A percentile compares a stretch with the other conserved stretches of the same genome.
Conservation (phyloP, 2,329 filamentous ascomycete species). For the Zarea fungicola region DNA sequence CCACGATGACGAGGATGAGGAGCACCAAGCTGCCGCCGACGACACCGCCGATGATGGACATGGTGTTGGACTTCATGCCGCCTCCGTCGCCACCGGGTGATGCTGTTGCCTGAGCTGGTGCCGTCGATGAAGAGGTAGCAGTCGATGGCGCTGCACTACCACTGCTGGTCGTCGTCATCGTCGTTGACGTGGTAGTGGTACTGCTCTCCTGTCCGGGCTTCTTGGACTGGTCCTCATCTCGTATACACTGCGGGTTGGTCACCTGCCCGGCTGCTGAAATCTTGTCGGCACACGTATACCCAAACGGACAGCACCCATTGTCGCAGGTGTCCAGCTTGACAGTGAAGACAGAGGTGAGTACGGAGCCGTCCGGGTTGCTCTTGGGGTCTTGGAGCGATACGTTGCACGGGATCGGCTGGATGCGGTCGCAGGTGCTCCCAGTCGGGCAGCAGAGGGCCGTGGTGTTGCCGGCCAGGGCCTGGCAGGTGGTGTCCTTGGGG, state of each 20-base stretch:
- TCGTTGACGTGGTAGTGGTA: constrained; percentile 7
- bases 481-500: constrained; percentile 46
- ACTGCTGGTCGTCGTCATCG: constrained; percentile 19
- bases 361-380: constrained; percentile 48
- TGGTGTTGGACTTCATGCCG: constrained; percentile 5
- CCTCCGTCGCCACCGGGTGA: neutral
- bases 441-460: constrained; percentile 67
- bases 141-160: constrained; percentile 16
- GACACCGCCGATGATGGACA: constrained; percentile 13
- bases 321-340: constrained; percentile 54
- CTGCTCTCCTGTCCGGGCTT: constrained; percentile 27
- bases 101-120: constrained; percentile 11
- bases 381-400: constrained; percentile 55
- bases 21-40: constrained; percentile 8
- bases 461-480: constrained; percentile 56
- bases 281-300: constrained; percentile 55
- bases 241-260: constrained; percentile 42
- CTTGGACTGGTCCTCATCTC: constrained; percentile 44
- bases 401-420: constrained; percentile 62
- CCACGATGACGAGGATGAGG: constrained; percentile 7
- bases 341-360: constrained; percentile 62
- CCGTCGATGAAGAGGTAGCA: constrained; percentile 20
- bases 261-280: neutral
- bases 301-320: constrained; percentile 64
- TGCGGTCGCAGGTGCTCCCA: constrained; percentile 51